Percentiles rank a stretch among this genome's conserved stretches.
These are phyloP conservation scores for Rutidosis leptorrhynchoides DNA, from an alignment of 129 eudicot genomes.

Conservation along the genomic window DNA sequence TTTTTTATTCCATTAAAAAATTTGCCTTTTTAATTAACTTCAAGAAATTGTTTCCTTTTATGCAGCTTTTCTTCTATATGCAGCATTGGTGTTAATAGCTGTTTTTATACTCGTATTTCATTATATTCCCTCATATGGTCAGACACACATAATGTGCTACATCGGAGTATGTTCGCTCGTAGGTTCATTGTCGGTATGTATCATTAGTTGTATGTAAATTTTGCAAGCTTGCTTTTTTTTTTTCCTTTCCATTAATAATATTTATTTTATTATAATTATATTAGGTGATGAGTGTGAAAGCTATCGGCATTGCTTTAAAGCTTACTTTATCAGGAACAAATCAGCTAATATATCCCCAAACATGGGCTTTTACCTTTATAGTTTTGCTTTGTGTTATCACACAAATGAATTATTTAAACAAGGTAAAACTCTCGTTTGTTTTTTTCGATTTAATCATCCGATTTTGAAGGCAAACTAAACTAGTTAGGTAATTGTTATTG, in stretches of 20 bases:
- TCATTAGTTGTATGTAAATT: conserved; percentile 6
- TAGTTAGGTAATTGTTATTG: conserved; percentile 18
- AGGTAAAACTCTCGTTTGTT: conserved; percentile 44
- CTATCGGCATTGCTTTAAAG: conserved; percentile 94
- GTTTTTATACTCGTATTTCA: conserved; percentile 63
- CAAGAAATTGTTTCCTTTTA: conserved; percentile 2
- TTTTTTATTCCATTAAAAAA: neutral
- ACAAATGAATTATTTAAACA: conserved; percentile 91
- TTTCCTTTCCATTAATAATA: too few species aligned
- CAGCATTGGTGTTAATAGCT: conserved; percentile 62
- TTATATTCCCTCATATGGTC: conserved; percentile 80
- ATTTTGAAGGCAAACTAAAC: conserved; percentile 1
- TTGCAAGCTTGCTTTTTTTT: conserved; percentile 12
- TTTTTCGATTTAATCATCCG: conserved; percentile 1
- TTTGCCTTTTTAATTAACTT: neutral
- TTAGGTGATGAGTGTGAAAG: conserved; percentile 99
- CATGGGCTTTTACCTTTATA: conserved; percentile 76
- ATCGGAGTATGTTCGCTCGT: conserved; percentile 88
- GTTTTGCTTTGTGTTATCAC: conserved; percentile 70
- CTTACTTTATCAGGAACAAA: conserved; percentile 85
- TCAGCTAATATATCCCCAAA: conserved; percentile 85
- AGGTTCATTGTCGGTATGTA: conserved; percentile 89
- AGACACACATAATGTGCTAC: conserved; percentile 81
- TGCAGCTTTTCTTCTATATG: conserved; percentile 85
- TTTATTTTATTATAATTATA: conserved; percentile 19